Evolutionary conservation across 1,284 basidiomycete species (phyloP), one percentile per base, ranked within the genome.

Genomic region (Blastosporella zonata): DNA sequence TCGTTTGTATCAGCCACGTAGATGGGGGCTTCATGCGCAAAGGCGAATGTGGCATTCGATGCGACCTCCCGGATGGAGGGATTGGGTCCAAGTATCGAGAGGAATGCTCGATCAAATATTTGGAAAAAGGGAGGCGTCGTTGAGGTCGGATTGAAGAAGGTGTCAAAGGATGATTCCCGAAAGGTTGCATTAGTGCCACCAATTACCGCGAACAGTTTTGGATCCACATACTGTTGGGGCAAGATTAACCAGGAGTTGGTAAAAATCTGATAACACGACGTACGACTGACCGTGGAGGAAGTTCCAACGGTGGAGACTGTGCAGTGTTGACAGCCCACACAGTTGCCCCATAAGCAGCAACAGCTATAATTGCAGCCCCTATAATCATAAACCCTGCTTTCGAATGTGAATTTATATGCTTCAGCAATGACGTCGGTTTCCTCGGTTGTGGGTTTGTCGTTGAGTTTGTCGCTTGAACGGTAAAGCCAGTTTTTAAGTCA

Each of bases 21-120:
- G 1, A 87, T 73, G 0, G 81, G 82, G 1, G 86, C 87, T 64
- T 90, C 87, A 57, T 90, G 87, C 18, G 86, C 87, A 54, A 87
- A 79, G 0, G 83, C 79, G 59, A 78, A 86, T 13, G 75, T 75
- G 0, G 73, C 67, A 53, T 81, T 78, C 1, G 73, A 74, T 0
- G 81, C 78, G 18, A 90, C 74, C 50, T 76, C 64, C 3, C 74
- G 73, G 41, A 90, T 74, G 0, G 76, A 75, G 2, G 87, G 78
- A 31, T 69, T 67, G 6, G 65, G 57, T 0, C 87, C 87, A 2
- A 90, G 75, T 53, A 88, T 70, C 2, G 63, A 47, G 18, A 82
- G 66, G 64, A 90, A 90, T 4, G 65, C 69, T 3, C 67, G 56
- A 58, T 89, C 75, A 59, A 87, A 86, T 49, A 84, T 69, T 61